Conservation (phyloP, 2,329 filamentous ascomycete genomes). For the Periconia digitata region DNA sequence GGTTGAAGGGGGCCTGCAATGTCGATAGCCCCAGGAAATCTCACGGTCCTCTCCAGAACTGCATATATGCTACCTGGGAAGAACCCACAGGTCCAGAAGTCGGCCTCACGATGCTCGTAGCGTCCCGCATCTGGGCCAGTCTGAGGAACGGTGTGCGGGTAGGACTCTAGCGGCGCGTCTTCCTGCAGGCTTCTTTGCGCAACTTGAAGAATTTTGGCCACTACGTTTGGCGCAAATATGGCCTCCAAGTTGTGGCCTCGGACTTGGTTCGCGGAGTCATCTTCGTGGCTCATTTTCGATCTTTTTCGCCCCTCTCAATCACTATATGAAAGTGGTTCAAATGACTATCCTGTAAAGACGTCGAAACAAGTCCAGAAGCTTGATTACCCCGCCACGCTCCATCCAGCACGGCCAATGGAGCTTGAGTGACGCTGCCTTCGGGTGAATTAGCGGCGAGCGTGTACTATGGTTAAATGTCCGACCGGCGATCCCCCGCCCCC, state of each 20-base stretch:
- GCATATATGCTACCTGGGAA: slow-evolving; percentile 40
- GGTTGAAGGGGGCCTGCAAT: slow-evolving; percentile 19
- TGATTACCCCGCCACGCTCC: not conserved
- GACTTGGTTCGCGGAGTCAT: not conserved
- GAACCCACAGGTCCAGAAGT: slow-evolving; percentile 42
- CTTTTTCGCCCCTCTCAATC: not conserved
- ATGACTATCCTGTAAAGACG: not conserved
- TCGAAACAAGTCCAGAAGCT: not conserved
- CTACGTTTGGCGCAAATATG: slow-evolving; percentile 32
- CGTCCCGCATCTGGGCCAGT: slow-evolving; percentile 20
- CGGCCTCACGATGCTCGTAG: slow-evolving; percentile 39
- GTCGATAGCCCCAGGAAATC: slow-evolving; percentile 27
- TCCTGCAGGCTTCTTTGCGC: slow-evolving; percentile 30
- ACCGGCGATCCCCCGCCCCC: slow-evolving; percentile 27
- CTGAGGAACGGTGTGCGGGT: slow-evolving; percentile 39
- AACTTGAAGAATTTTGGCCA: slow-evolving; percentile 37
- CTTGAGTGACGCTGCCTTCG: slow-evolving; percentile 17
- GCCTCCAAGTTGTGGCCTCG: slow-evolving; percentile 26
- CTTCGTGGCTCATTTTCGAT: not conserved
- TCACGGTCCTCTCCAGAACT: slow-evolving; percentile 33
- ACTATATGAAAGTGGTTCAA: not conserved
- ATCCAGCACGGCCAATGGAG: not conserved
- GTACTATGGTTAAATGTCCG: slow-evolving; percentile 18
- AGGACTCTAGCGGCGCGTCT: slow-evolving; percentile 28
- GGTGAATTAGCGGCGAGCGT: slow-evolving; percentile 21